Conservation (phyloP, 495 filamentous ascomycete species). For the Penicillium bovifimosum region DNA sequence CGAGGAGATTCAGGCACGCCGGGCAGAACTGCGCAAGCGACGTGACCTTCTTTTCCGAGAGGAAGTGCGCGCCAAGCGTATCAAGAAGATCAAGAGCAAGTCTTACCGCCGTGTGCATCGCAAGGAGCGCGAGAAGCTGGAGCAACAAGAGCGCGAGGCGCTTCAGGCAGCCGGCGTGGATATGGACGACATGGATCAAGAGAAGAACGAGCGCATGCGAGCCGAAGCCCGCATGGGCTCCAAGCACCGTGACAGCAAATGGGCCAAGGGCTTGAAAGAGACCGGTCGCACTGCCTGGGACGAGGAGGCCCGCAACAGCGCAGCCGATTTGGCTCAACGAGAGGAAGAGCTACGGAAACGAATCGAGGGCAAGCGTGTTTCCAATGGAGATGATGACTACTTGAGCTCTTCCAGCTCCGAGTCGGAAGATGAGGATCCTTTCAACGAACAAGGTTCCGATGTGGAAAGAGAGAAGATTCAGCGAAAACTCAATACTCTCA, state of each 20-base stretch:
- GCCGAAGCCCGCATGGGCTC: slow-evolving; percentile 86
- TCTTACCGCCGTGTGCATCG: slow-evolving; percentile 87
- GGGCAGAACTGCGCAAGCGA: slow-evolving; percentile 69
- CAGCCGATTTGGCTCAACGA: slow-evolving; percentile 74
- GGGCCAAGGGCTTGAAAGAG: slow-evolving; percentile 84
- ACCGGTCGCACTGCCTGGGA: slow-evolving; percentile 77
- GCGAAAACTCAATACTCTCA: slow-evolving; percentile 55
- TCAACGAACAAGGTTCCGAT: slow-evolving; percentile 50
- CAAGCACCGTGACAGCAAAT: slow-evolving; percentile 86
- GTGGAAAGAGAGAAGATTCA: slow-evolving; percentile 47
- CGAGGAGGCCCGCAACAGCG: slow-evolving; percentile 68
- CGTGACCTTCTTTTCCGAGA: slow-evolving; percentile 89
- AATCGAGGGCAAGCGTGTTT: slow-evolving; percentile 69
- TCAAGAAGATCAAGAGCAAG: slow-evolving; percentile 98
- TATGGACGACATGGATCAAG: slow-evolving; percentile 69
- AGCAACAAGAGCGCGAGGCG: slow-evolving; percentile 64
- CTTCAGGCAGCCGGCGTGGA: slow-evolving; percentile 63
- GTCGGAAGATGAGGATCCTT: slow-evolving; percentile 53
- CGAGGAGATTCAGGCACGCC: slow-evolving; percentile 67
- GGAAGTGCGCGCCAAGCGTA: slow-evolving; percentile 77
- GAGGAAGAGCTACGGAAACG: slow-evolving; percentile 81
- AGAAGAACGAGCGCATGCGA: slow-evolving; percentile 69
- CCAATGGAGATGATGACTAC: slow-evolving; percentile 45
- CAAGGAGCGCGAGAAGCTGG: slow-evolving; percentile 70
- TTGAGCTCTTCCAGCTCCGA: slow-evolving; percentile 47